Conservation (phyloP, 1,284 basidiomycete genomes). For the Erythrobasidium hasegawianum region DNA sequence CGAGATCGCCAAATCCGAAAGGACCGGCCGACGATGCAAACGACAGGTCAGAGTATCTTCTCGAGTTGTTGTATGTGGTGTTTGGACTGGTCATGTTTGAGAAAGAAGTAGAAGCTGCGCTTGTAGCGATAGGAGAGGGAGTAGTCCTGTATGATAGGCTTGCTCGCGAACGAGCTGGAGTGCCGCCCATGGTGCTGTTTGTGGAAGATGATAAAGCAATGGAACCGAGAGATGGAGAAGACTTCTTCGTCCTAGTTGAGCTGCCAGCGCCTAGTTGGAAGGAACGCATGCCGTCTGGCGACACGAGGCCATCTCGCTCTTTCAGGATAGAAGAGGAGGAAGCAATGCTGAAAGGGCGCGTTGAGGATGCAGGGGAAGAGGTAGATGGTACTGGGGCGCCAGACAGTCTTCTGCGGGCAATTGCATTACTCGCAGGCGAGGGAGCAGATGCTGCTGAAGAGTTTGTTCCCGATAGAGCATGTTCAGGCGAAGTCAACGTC, state of each 20-base stretch:
- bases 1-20: conserved; percentile 28
- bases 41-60: conserved; percentile 25
- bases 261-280: neutral
- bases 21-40: conserved; percentile 5
- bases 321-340: neutral
- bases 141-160: neutral
- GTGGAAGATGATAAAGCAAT: neutral
- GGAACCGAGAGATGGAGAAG: too few relatives aligned
- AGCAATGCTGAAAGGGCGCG: conserved; percentile 6
- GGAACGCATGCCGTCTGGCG: neutral
- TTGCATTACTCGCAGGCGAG: neutral
- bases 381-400: neutral
- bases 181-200: neutral
- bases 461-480: conserved; percentile 8
- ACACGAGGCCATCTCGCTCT: neutral
- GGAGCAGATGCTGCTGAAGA: neutral
- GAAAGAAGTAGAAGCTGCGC: neutral
- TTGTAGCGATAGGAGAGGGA: neutral
- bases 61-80: neutral
- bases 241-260: too few relatives aligned
- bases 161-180: neutral
- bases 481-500: conserved; percentile 29
- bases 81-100: neutral
- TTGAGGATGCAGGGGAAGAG: neutral
- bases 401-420: neutral